Evolutionary conservation across 2,329 filamentous ascomycete genomes (phyloP), one percentile per base, ranked within the genome.

Genomic region (Botrytis sinoallii): DNA sequence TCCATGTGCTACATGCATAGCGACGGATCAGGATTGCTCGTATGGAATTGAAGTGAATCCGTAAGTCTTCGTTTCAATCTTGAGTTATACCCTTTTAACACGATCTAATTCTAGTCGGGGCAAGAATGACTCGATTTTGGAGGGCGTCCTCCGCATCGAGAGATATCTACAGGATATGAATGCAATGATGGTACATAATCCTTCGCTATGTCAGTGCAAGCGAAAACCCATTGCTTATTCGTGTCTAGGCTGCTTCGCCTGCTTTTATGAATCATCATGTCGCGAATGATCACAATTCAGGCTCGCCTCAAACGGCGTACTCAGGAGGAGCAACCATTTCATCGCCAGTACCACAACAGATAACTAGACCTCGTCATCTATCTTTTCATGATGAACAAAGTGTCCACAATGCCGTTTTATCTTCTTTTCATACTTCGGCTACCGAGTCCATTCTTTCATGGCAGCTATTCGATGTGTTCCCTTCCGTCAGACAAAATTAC

Each of bases 391-490:
- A 52, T 29, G 61, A 70, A 5, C 48, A 61, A n/a, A 73, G 46
- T 52, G 64, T 74, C 20, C 75, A 85, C 74, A 87, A 87, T 73
- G 85, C 86, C 0, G 83, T 85, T 3, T 79, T 87, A 8, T 85
- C 86, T 16, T 85, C 84, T 0, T 84, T 86, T 81, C 86, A 87
- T 77, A 86, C 84, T 0, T 86, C 85, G 0, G 85, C 85, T 0
- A 87, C 85, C 0, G 85, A 87, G 76, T 85, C 84, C 0, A 82
- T 87, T n/a, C 81, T 87, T 0, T 84, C 85, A 72, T 87, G 85
- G 86, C 85, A 84, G 10, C 84, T 86, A 72, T 86, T 87, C 72
- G 83, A 85, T 42, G 79, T 81, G 2, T 85, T 85, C 61, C 82
- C 84, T 3, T 81, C 81, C 18, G 80, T 87, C 38, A 80, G 85